A percentile compares a stretch with the other conserved stretches of the same genome.
Evolutionary conservation across 1,139 yeast genomes (phyloP).

Genomic region (Diutina pseudorugosa): DNA sequence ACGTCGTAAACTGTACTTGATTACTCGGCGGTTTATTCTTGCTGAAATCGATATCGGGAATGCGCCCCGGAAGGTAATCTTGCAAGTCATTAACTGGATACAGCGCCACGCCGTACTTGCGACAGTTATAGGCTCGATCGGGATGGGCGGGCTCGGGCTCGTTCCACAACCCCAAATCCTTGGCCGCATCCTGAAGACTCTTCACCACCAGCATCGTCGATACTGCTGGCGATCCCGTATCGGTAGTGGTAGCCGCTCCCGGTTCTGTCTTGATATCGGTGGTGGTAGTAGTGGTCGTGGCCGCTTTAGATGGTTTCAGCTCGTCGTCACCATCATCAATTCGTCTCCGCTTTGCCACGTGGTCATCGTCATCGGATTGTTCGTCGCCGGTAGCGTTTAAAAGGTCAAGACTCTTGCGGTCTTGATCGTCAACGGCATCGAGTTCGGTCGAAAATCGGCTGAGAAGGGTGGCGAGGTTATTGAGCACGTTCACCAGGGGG

Average conservation of each 20-base stretch:
- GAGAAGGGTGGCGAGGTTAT: slow-evolving; percentile 34
- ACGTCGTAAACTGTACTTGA: slow-evolving; percentile 88
- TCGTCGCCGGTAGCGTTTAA: neutral
- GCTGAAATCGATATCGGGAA: slow-evolving; percentile 82
- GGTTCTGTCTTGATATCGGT: neutral
- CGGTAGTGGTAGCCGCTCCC: neutral
- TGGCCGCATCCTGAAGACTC: neutral
- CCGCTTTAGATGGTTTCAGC: neutral
- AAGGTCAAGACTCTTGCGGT: neutral
- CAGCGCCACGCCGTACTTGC: slow-evolving; percentile 75
- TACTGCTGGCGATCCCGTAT: neutral
- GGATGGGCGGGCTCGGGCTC: neutral
- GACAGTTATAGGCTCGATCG: slow-evolving; percentile 1
- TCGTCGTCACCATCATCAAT: neutral
- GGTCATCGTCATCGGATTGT: neutral
- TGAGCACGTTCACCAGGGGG: slow-evolving; percentile 34
- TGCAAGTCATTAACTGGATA: slow-evolving; percentile 73
- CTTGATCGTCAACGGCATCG: slow-evolving; percentile 24
- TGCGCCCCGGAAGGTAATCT: slow-evolving; percentile 72
- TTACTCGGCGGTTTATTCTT: slow-evolving; percentile 70
- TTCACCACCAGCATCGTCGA: neutral
- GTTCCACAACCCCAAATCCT: neutral
- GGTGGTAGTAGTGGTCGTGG: neutral
- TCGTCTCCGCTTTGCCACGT: neutral
- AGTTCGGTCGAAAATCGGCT: slow-evolving; percentile 38